Evolutionary conservation across 371 early-diverging fungal genomes (phyloP).

Genomic region (Zychaea mexicana): DNA sequence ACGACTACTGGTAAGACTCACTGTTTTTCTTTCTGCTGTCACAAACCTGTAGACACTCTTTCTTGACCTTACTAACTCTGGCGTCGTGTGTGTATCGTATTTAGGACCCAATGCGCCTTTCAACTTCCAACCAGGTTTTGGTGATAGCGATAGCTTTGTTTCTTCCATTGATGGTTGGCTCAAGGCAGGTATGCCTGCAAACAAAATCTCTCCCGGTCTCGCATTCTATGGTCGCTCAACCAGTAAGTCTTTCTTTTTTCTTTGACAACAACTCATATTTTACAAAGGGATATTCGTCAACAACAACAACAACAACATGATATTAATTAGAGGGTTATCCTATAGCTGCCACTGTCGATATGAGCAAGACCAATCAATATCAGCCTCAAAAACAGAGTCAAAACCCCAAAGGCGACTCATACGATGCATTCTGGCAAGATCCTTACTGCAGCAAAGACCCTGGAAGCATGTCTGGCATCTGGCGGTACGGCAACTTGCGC

Average conservation of each 20-base stretch:
- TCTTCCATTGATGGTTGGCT: slow-evolving; percentile 60
- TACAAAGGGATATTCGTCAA: not conserved
- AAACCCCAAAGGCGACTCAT: slow-evolving; percentile 48
- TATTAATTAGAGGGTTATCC: not conserved
- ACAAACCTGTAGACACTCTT: too few relatives aligned
- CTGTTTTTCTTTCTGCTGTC: not conserved
- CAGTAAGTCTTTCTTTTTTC: slow-evolving; percentile 24
- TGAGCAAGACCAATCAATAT: slow-evolving; percentile 35
- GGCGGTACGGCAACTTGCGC: slow-evolving; percentile 69
- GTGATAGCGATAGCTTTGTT: slow-evolving; percentile 45
- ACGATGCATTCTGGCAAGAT: slow-evolving; percentile 59
- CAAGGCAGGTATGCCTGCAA: slow-evolving; percentile 59
- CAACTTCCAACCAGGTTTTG: slow-evolving; percentile 44
- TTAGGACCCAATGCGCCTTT: slow-evolving; percentile 68
- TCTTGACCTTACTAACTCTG: not conserved
- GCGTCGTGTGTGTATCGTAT: not conserved
- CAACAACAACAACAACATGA: not conserved
- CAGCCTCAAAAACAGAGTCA: slow-evolving; percentile 34
- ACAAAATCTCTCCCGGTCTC: slow-evolving; percentile 63
- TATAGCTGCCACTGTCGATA: slow-evolving; percentile 19
- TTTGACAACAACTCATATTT: too few relatives aligned
- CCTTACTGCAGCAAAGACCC: slow-evolving; percentile 44
- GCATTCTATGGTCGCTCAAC: slow-evolving; percentile 64
- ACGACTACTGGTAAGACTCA: slow-evolving; percentile 38
- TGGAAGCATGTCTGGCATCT: slow-evolving; percentile 55